Evolutionary conservation across 306 rosid species (phyloP).

Genomic region (Malus orientalis): DNA sequence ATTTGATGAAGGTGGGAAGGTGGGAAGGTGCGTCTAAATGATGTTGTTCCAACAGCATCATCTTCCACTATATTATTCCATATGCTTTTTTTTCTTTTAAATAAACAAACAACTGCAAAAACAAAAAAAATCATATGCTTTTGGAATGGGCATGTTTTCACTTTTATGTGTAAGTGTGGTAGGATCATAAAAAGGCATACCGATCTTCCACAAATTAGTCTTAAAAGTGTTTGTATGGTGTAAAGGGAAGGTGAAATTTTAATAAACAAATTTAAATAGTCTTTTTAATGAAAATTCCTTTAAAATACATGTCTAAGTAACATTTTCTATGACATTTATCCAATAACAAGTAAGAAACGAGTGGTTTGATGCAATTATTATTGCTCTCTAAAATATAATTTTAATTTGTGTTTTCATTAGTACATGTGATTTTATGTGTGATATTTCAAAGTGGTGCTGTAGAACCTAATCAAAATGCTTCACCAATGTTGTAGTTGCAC

Average conservation of each 20-base stretch:
- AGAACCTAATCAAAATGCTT: no score
- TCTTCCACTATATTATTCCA: background rate
- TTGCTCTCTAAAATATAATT: no score
- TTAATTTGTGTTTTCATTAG: no score
- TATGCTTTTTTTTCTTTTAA: background rate
- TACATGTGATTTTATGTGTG: no score
- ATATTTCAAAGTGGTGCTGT: no score
- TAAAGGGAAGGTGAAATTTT: background rate
- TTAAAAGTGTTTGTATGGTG: background rate
- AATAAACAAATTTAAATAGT: no score
- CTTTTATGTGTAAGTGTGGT: background rate
- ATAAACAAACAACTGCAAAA: background rate
- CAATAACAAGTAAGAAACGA: no score
- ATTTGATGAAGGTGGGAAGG: slow-evolving; percentile 1
- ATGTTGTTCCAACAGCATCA: background rate
- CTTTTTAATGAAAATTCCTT: no score
- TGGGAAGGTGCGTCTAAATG: background rate
- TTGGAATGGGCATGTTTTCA: background rate
- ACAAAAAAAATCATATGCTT: background rate
- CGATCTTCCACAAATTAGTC: background rate
- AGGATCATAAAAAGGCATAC: background rate
- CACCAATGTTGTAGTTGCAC: no score
- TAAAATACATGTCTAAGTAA: no score
- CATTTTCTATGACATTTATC: no score
- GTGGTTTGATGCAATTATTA: no score